These are phyloP conservation scores for Colletotrichum sp. DNA, from an alignment of 2,329 filamentous ascomycete species.

Conservation along the genomic window DNA sequence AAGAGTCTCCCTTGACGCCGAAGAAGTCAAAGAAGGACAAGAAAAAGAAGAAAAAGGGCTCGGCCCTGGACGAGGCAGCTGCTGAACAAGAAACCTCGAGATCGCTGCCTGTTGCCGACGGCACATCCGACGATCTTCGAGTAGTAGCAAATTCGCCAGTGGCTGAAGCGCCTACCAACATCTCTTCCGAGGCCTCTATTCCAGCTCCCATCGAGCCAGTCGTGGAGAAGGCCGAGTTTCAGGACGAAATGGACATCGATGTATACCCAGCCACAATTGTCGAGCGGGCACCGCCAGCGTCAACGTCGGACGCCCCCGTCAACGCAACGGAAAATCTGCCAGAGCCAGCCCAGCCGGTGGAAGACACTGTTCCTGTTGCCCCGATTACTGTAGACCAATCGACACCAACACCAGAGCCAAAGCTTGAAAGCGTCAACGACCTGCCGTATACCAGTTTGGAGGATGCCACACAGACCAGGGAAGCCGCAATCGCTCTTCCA, in stretches of 20 bases:
- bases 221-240: neutral
- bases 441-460: neutral
- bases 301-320: neutral
- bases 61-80: neutral
- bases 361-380: neutral
- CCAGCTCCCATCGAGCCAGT: neutral
- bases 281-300: neutral
- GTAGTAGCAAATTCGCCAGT: neutral
- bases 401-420: neutral
- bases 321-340: neutral
- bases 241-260: neutral
- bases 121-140: neutral
- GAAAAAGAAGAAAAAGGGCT: conserved; percentile 29
- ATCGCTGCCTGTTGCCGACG: neutral
- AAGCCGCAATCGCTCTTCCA: neutral
- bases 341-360: neutral
- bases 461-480: neutral
- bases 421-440: neutral
- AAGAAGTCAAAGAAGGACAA: conserved; percentile 34
- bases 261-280: neutral
- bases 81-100: neutral
- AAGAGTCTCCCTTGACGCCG: neutral
- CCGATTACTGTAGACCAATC: neutral
- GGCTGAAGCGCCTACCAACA: neutral
- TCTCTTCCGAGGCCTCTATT: neutral